These are phyloP conservation scores for Boletus coccyginus DNA, from an alignment of 768 basidiomycete species.

Conservation along the genomic window DNA sequence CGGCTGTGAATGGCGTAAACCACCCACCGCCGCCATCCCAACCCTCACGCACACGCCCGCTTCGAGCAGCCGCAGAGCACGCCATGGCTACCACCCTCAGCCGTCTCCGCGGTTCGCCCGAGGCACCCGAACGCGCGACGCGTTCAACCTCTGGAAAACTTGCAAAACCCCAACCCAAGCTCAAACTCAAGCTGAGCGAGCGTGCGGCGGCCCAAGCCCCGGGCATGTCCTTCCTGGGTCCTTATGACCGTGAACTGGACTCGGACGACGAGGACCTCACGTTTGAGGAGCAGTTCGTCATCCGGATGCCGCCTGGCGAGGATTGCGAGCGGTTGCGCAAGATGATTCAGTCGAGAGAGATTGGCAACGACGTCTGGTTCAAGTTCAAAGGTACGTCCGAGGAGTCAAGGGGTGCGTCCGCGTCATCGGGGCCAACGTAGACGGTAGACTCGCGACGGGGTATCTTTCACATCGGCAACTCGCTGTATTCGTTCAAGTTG, in stretches of 20 bases:
- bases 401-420: background rate
- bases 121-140: constrained; percentile 48
- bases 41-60: constrained; percentile 30
- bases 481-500: constrained; percentile 83
- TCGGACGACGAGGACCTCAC: constrained; percentile 92
- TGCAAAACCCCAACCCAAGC: constrained; percentile 62
- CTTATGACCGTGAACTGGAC: constrained; percentile 92
- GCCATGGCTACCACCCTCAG: constrained; percentile 34
- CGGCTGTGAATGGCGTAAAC: constrained; percentile 26
- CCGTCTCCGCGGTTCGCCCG: constrained; percentile 29
- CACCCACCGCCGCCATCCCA: constrained; percentile 11
- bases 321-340: constrained; percentile 78
- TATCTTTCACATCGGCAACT: constrained; percentile 81
- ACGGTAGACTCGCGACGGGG: constrained; percentile 83
- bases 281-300: constrained; percentile 96
- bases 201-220: constrained; percentile 77
- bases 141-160: constrained; percentile 51
- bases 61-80: constrained; percentile 33
- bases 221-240: constrained; percentile 85
- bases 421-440: constrained; percentile 11
- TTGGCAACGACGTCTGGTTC: constrained; percentile 89
- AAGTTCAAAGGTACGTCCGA: constrained; percentile 82
- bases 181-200: constrained; percentile 86
- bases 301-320: constrained; percentile 83
- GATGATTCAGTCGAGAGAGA: constrained; percentile 76